phyloP scores from a whole-genome alignment of 2,329 filamentous ascomycete species.

The Claviceps fusiformis region DNA sequence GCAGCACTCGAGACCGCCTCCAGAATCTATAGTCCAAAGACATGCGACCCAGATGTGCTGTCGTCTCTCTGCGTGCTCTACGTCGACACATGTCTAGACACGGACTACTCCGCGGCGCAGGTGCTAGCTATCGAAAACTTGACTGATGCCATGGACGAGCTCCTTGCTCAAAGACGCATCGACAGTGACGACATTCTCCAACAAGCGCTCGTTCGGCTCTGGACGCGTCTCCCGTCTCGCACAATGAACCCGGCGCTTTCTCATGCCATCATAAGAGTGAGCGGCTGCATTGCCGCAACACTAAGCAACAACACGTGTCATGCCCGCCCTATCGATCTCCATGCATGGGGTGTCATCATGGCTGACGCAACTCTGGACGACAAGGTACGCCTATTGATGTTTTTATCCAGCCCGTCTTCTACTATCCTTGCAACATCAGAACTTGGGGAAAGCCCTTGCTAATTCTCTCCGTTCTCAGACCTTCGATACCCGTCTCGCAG shows the following conservation, averaged over 20 bases:
- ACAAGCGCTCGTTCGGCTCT: slow-evolving; percentile 24
- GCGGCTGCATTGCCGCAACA: slow-evolving; percentile 30
- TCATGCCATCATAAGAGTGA: slow-evolving; percentile 34
- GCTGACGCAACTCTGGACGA: slow-evolving; percentile 32
- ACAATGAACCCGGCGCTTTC: slow-evolving; percentile 33
- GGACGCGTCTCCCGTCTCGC: slow-evolving; percentile 24
- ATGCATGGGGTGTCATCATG: slow-evolving; percentile 37
- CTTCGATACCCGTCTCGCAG: slow-evolving; percentile 52
- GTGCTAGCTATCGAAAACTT: slow-evolving; percentile 34
- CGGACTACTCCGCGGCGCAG: slow-evolving; percentile 30
- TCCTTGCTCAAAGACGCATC: slow-evolving; percentile 17
- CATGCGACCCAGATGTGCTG: slow-evolving; percentile 13
- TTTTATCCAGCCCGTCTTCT: too few species aligned
- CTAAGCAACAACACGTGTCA: slow-evolving; percentile 12
- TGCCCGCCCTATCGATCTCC: slow-evolving; percentile 10
- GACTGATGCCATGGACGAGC: slow-evolving; percentile 28
- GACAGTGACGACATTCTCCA: slow-evolving; percentile 17
- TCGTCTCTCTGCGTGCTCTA: slow-evolving; percentile 29
- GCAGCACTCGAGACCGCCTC: slow-evolving; percentile 21
- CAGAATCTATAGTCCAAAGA: slow-evolving; percentile 17
- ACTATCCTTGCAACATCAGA: neutral
- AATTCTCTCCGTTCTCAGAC: slow-evolving; percentile 25
- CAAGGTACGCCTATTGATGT: slow-evolving; percentile 22
- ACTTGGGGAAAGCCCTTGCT: neutral
- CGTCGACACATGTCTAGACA: slow-evolving; percentile 24